A percentile compares a stretch with the other conserved stretches of the same genome.
Evolutionary conservation across 345 rosid genomes (phyloP).

Genomic region (Corchorus olitorius): DNA sequence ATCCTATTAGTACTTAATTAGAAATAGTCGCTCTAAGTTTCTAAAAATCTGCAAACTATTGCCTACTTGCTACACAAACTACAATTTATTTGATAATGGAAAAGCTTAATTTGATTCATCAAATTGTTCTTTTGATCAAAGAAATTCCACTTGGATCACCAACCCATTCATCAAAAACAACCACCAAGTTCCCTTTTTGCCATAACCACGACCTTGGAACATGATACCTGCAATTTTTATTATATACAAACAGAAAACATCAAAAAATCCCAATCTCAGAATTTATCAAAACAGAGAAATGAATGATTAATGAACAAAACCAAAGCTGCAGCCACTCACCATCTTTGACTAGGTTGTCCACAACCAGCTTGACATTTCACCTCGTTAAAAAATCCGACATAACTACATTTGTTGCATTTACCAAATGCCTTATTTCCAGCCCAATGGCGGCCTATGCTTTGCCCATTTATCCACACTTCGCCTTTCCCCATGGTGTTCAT

Average conservation of each 20-base stretch:
- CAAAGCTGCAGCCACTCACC: conserved; percentile 33
- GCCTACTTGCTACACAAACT: background rate
- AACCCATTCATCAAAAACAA: conserved; percentile 80
- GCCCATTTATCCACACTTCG: conserved; percentile 82
- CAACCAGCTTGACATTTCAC: conserved; percentile 58
- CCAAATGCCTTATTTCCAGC: conserved; percentile 64
- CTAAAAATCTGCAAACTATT: no score
- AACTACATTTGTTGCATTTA: conserved; percentile 60
- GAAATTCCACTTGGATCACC: conserved; percentile 77
- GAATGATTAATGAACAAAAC: no score
- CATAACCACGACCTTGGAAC: conserved; percentile 78
- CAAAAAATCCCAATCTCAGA: no score
- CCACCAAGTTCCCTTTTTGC: conserved; percentile 60
- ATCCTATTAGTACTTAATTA: no score
- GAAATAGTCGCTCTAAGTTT: no score
- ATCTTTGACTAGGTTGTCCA: conserved; percentile 79
- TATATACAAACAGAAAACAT: background rate
- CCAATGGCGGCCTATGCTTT: conserved; percentile 83
- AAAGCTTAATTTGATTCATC: conserved; percentile 15
- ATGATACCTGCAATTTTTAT: conserved; percentile 60
- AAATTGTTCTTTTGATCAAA: conserved; percentile 54
- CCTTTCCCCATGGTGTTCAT: conserved; percentile 79
- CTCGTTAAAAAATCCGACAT: conserved; percentile 50
- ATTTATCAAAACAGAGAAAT: no score
- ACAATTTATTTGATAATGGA: background rate